Evolutionary conservation across 257 asterid genomes (phyloP).

Genomic region (Leptodermis oblonga): DNA sequence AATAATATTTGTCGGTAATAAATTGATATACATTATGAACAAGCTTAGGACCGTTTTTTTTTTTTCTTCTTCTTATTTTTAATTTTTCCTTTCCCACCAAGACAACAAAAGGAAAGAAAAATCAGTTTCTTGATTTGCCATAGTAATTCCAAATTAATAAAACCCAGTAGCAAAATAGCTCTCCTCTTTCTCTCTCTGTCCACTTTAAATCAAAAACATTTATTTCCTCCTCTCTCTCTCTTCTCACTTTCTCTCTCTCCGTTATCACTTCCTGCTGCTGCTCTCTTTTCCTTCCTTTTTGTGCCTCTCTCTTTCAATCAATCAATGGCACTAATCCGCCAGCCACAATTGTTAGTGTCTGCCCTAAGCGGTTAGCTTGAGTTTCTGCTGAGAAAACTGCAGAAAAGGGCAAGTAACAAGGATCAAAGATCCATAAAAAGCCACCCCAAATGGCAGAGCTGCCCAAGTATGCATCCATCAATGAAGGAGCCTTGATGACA

Average conservation of each 20-base stretch:
- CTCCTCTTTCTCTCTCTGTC: not conserved
- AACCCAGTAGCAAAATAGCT: not conserved
- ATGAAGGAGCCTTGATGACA: slow-evolving; percentile 47
- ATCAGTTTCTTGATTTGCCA: not conserved
- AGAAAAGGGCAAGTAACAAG: not conserved
- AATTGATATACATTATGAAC: too few relatives aligned
- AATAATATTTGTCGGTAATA: too few relatives aligned
- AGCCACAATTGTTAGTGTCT: too few relatives aligned
- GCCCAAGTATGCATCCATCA: slow-evolving; percentile 53
- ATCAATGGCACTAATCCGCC: not conserved
- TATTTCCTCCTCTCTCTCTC: too few relatives aligned
- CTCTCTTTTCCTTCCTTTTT: not conserved
- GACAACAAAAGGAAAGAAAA: not conserved
- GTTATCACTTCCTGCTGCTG: not conserved
- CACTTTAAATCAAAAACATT: not conserved
- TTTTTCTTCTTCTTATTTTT: too few relatives aligned
- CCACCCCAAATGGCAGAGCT: slow-evolving; percentile 50
- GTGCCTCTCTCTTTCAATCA: not conserved
- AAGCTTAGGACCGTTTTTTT: too few relatives aligned
- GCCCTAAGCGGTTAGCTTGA: not conserved
- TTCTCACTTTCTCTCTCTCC: slow-evolving; percentile 3
- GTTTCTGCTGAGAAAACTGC: not conserved
- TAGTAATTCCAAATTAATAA: not conserved
- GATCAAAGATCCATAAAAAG: not conserved
- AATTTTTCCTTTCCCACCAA: too few relatives aligned